Conservation (phyloP, 164 flowering plant genomes). For the Nymphaea thermarum region DNA sequence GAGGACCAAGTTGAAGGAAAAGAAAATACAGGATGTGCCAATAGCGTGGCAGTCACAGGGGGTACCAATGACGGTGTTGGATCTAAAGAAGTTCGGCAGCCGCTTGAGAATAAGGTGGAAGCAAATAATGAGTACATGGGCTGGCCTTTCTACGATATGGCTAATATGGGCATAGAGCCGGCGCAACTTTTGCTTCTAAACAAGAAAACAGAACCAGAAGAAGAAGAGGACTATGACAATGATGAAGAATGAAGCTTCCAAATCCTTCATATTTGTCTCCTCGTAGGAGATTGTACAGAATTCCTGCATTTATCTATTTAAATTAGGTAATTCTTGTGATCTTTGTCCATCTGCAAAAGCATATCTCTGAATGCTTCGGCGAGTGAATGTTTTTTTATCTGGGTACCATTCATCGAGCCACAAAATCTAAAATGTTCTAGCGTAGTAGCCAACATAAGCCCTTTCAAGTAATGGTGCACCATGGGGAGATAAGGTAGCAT, state of each 20-base stretch:
- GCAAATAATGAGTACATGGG: not conserved
- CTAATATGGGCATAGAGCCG: not conserved
- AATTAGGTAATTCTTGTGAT: not conserved
- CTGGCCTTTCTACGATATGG: not conserved
- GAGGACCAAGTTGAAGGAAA: conserved; percentile 3
- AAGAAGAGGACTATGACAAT: not conserved
- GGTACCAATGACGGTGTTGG: not conserved
- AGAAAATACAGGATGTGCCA: not conserved
- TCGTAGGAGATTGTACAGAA: not conserved
- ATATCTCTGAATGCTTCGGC: not conserved
- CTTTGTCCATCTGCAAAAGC: not conserved
- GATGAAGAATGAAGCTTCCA: not conserved
- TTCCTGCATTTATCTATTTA: not conserved
- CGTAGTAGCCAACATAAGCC: too few relatives aligned
- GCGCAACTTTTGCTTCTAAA: not conserved
- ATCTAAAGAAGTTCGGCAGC: not conserved
- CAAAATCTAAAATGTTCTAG: too few relatives aligned
- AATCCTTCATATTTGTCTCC: not conserved
- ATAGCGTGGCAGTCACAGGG: not conserved
- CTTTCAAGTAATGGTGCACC: too few relatives aligned
- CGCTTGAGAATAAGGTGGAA: not conserved
- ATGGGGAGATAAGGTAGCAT: too few relatives aligned
- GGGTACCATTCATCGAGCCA: too few relatives aligned
- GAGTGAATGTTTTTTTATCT: not conserved
- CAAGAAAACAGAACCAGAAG: not conserved